Evolutionary conservation across 495 filamentous ascomycete species (phyloP), one percentile per base, ranked within the genome.

Genomic region (Aspergillus ostianus): DNA sequence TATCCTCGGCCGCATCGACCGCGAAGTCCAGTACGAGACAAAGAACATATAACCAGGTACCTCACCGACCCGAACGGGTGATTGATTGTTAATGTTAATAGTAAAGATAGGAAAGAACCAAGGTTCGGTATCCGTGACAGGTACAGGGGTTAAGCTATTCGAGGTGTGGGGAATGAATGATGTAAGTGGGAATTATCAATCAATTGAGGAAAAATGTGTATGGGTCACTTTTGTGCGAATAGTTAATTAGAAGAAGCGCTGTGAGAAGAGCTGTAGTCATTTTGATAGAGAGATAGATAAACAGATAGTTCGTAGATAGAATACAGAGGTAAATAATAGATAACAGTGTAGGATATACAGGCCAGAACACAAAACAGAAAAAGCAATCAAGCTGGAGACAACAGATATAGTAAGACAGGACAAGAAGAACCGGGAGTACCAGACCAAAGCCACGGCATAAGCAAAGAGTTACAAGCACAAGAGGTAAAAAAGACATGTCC

Each of bases 391-490:
- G 13, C 36, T 41, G 10, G 36, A 41, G 13, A 41, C 23, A 10
- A 13, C 13, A 41, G 13, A 15, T 4, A 17, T 41, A 41, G 13
- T 41, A 41, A 41, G 36, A 41, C 36, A 41, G 4, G 23, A 26
- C 23, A 26, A 26, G 23, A 26, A 26, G 23, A 41, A 41, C 36
- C 36, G 36, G 36, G 36, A 41, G 36, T 41, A 41, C 36, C 36
- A 41, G 36, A 41, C 36, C 36, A 41, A 41, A 41, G 10, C 36
- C 36, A 32, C 21, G 27, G 21, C 20, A 51, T 36, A 62, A 36
- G 36, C 46, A 60, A 44, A 54, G 46, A 26, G 36, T 57, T 55
- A 52, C n/a, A 57, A 45, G 48, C 55, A 62, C 54, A 63, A 54
- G 54, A 23, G 55, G 32, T 12, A 53, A 15, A 65, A 64, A 58